Conservation (phyloP, 768 basidiomycete species). For the Kondoa subrosea region DNA sequence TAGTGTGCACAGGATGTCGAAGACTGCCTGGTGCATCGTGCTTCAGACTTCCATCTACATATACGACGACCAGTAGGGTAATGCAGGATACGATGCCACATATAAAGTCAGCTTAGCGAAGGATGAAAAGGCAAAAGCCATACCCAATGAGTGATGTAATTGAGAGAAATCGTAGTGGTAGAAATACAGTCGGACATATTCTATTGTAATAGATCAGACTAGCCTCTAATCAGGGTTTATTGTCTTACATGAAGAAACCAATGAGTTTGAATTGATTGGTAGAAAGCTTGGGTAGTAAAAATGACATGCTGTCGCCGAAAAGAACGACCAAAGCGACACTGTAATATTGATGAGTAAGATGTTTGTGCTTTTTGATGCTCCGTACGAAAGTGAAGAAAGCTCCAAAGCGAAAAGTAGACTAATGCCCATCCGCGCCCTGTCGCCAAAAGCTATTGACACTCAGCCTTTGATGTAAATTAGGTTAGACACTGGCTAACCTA, state of each 20-base stretch:
- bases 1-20: constrained; percentile 55
- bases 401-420: constrained; percentile 68
- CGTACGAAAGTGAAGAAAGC: constrained; percentile 61
- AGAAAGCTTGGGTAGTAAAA: constrained; percentile 52
- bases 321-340: constrained; percentile 78
- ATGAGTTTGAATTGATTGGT: constrained; percentile 57
- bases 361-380: constrained; percentile 3
- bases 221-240: constrained; percentile 9
- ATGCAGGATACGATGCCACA: constrained; percentile 56
- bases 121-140: background rate
- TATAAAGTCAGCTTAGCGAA: too few relatives aligned
- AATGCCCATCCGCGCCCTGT: constrained; percentile 47
- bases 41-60: constrained; percentile 67
- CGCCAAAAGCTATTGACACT: constrained; percentile 57
- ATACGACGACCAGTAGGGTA: constrained; percentile 54
- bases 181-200: constrained; percentile 63
- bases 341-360: constrained; percentile 13
- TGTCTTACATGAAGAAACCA: constrained; percentile 48
- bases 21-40: constrained; percentile 59
- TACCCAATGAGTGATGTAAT: constrained; percentile 66
- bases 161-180: constrained; percentile 71
- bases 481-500: background rate
- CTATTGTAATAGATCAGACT: constrained; percentile 33
- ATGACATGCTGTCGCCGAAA: constrained; percentile 66
- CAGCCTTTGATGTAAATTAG: background rate